Evolutionary conservation across 768 basidiomycete species (phyloP), one percentile per base, ranked within the genome.

Genomic region (Pisolithus orientalis): DNA sequence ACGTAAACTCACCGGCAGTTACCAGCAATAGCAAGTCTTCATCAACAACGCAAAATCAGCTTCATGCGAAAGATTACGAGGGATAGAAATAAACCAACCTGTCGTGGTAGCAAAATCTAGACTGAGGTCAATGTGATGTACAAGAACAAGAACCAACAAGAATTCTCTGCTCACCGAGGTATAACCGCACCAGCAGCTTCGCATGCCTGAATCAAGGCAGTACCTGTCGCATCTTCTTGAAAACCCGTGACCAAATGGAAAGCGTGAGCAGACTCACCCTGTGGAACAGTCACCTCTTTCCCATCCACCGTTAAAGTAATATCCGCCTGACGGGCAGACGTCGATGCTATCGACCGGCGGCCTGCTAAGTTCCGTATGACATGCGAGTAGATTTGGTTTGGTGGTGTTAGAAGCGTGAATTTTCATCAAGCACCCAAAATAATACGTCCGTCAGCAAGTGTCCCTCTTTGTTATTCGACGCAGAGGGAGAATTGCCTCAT

Each of bases 171-270:
- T 48, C 57, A 90, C 89, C 90, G 78, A 47, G 90, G 90, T 68
- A 92, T 84, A 43, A 80, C 73, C 40, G 87, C 78, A 42, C 90
- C 90, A 48, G 90, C 89, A 55, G 89, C 89, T 66, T 94, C 92
- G 68, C 94, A 95, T 54, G 94, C 94, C 70, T 96, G 94, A 65
- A 96, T 95, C 64, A 95, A 75, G n/a, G 94, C 94, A 59, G 92
- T 90, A 50, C 91, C 90, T 92, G 21, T 53, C 42, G 29, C 53
- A n/a, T 47, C 47, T 32, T 42, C 47, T 61, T 45, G 7, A 57
- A 55, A 52, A 38, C 25, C 38, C 5, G 49, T 42, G 37, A 51
- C 48, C 32, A 31, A 44, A 34, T 31, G 11, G n/a, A 32, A 53
- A 10, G 40, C 27, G n/a, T 16, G 44, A 44, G n/a, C 47, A 54